Evolutionary conservation across 2,329 filamentous ascomycete species (phyloP).

Genomic region (Trichoderma atrobrunneum): DNA sequence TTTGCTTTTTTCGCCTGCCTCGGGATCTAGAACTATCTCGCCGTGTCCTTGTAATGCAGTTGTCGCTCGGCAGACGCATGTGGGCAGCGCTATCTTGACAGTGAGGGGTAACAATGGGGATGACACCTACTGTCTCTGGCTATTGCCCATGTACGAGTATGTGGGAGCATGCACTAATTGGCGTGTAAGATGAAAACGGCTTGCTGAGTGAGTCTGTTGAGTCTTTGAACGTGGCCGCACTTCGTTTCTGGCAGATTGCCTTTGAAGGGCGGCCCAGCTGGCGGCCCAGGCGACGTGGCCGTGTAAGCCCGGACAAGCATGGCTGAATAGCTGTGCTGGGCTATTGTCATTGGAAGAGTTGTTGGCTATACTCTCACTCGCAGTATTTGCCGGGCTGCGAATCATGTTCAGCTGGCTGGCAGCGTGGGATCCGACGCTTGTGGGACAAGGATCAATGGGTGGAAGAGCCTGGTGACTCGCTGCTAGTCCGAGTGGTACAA

Average conservation of each 20-base stretch:
- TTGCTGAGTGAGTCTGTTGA: neutral
- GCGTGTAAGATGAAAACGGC: neutral
- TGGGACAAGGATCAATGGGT: neutral
- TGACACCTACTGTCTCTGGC: slow-evolving; percentile 14
- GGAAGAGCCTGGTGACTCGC: neutral
- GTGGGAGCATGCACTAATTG: neutral
- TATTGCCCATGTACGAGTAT: neutral
- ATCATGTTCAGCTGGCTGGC: neutral
- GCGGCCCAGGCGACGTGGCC: neutral
- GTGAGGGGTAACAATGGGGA: slow-evolving; percentile 16
- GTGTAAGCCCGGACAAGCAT: neutral
- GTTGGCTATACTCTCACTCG: neutral
- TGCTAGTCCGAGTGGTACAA: neutral
- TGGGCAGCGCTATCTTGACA: neutral
- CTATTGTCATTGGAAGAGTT: neutral
- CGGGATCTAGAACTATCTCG: slow-evolving; percentile 14
- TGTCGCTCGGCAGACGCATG: neutral
- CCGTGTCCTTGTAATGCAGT: neutral
- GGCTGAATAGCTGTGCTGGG: neutral
- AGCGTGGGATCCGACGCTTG: neutral
- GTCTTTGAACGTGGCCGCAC: neutral
- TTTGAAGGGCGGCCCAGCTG: neutral
- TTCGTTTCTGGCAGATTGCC: neutral
- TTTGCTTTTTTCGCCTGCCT: slow-evolving; percentile 1
- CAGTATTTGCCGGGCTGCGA: neutral